Evolutionary conservation across 1,284 basidiomycete species (phyloP).

Genomic region (Inonotus obliquus): DNA sequence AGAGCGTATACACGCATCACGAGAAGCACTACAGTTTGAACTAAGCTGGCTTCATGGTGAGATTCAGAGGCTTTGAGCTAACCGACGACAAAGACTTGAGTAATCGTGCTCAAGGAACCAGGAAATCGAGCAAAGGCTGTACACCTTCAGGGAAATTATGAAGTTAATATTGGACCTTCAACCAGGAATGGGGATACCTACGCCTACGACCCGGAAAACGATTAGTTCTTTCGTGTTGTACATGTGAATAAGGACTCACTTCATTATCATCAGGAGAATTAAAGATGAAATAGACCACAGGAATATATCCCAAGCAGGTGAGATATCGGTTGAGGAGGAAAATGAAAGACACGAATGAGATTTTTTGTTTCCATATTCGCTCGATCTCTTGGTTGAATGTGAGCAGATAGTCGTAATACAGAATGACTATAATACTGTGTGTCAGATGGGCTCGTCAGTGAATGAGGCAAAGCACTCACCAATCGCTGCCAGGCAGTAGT

Average conservation of each 20-base stretch:
- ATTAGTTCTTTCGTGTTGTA: background rate
- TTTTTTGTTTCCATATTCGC: slow-evolving; percentile 11
- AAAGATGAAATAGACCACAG: slow-evolving; percentile 14
- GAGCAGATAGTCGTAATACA: slow-evolving; percentile 15
- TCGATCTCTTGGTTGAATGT: slow-evolving; percentile 7
- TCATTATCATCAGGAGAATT: slow-evolving; percentile 10
- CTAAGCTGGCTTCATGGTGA: background rate
- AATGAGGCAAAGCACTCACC: background rate
- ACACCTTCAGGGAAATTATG: background rate
- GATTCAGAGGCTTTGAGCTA: background rate
- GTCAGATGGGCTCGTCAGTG: background rate
- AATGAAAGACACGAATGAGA: slow-evolving; percentile 4
- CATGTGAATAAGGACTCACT: slow-evolving; percentile 2
- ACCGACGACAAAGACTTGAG: slow-evolving; percentile 9
- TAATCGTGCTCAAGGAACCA: slow-evolving; percentile 11
- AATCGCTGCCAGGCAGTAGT: slow-evolving; percentile 12
- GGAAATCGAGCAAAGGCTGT: slow-evolving; percentile 11
- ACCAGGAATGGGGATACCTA: background rate
- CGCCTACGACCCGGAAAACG: background rate
- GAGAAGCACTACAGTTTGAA: slow-evolving; percentile 2
- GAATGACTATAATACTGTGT: background rate
- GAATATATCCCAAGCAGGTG: slow-evolving; percentile 13
- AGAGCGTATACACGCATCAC: slow-evolving; percentile 15
- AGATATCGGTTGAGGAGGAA: slow-evolving; percentile 17
- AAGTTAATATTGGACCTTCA: background rate